phyloP scores from a whole-genome alignment of 495 filamentous ascomycete genomes.

The Xylaria venustula region DNA sequence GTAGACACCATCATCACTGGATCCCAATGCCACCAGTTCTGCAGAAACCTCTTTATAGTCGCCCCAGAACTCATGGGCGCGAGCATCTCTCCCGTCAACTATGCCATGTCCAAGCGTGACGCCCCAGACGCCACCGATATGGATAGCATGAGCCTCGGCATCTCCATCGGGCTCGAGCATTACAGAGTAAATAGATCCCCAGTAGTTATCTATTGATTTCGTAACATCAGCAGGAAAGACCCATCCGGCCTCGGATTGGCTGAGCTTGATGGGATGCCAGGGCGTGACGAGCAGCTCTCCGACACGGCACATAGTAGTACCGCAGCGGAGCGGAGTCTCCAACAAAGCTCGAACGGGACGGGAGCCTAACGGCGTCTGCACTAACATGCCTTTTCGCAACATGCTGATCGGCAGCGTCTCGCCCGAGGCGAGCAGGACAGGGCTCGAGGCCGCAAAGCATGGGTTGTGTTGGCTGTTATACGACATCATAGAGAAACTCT shows the following conservation, averaged over 20 bases:
- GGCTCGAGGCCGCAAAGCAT: slow-evolving; percentile 39
- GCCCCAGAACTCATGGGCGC: slow-evolving; percentile 44
- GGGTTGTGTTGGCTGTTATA: slow-evolving; percentile 25
- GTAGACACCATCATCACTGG: slow-evolving; percentile 31
- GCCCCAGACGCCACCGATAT: slow-evolving; percentile 40
- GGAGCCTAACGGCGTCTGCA: slow-evolving; percentile 36
- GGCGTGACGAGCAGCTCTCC: slow-evolving; percentile 33
- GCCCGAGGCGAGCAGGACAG: slow-evolving; percentile 31
- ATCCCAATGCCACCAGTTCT: slow-evolving; percentile 25
- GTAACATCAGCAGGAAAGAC: slow-evolving; percentile 33
- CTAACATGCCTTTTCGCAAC: slow-evolving; percentile 32
- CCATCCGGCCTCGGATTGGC: slow-evolving; percentile 23
- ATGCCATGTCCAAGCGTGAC: slow-evolving; percentile 46
- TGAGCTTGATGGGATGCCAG: slow-evolving; percentile 39
- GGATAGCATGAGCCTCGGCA: slow-evolving; percentile 38
- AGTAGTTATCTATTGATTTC: slow-evolving; percentile 23
- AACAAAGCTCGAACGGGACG: slow-evolving; percentile 37
- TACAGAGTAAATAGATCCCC: slow-evolving; percentile 42
- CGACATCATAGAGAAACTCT: slow-evolving; percentile 23
- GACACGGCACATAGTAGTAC: slow-evolving; percentile 23
- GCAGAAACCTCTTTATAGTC: slow-evolving; percentile 31
- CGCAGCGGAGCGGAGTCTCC: slow-evolving; percentile 26
- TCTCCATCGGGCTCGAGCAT: slow-evolving; percentile 37
- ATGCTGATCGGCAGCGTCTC: slow-evolving; percentile 18
- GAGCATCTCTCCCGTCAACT: slow-evolving; percentile 27